phyloP scores from a whole-genome alignment of 2,329 filamentous ascomycete species.

The Alternaria panax region DNA sequence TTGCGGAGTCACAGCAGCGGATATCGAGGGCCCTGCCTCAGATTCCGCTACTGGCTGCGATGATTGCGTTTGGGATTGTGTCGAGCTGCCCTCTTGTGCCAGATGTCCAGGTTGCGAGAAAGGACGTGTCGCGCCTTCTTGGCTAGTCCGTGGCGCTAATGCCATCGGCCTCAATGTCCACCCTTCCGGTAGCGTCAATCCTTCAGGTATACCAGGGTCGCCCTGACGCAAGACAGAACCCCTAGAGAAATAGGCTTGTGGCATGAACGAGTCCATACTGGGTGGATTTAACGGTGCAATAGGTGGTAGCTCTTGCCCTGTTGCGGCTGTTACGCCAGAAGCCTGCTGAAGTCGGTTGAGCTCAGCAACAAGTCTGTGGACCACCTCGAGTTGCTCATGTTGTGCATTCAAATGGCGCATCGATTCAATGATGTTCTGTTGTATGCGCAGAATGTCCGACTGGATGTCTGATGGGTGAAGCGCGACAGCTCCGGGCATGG shows the following conservation, averaged over 20 bases:
- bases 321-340: conserved; percentile 32
- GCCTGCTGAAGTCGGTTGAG: conserved; percentile 44
- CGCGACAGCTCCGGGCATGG: conserved; percentile 30
- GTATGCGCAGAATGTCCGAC: conserved; percentile 46
- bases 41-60: not conserved
- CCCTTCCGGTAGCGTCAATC: conserved; percentile 47
- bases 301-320: conserved; percentile 35
- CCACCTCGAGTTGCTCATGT: conserved; percentile 44
- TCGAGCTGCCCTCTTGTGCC: not conserved
- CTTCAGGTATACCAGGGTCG: conserved; percentile 45
- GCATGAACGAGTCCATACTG: conserved; percentile 25
- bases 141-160: conserved; percentile 28
- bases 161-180: conserved; percentile 48
- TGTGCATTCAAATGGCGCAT: conserved; percentile 44
- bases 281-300: conserved; percentile 36
- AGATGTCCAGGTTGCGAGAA: conserved; percentile 16
- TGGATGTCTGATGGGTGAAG: conserved; percentile 46
- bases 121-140: conserved; percentile 14
- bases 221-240: conserved; percentile 44
- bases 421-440: conserved; percentile 49
- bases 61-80: conserved; percentile 1
- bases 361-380: conserved; percentile 42
- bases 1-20: conserved; percentile 11
- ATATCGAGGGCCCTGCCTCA: conserved; percentile 7
- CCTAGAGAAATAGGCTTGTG: conserved; percentile 45